Conservation (phyloP, 495 filamentous ascomycete genomes). For the Neurospora tetrasperma region DNA sequence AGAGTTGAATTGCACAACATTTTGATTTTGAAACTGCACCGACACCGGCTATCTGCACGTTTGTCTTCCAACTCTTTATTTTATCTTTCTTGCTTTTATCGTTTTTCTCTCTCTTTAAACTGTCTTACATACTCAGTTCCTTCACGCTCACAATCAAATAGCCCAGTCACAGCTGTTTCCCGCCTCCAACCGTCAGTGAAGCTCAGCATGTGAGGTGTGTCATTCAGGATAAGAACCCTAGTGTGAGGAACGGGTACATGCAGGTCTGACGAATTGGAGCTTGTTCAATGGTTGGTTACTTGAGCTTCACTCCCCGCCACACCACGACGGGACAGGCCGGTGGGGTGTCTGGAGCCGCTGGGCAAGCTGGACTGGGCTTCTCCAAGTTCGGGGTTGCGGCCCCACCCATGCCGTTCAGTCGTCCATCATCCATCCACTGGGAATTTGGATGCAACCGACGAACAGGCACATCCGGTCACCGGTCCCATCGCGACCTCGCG, state of each 20-base stretch:
- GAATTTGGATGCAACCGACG: background rate
- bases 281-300: slow-evolving; percentile 1
- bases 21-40: background rate
- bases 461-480: background rate
- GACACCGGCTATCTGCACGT: background rate
- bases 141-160: background rate
- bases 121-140: background rate
- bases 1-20: background rate
- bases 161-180: background rate
- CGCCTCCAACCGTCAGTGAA: background rate
- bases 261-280: slow-evolving; percentile 7
- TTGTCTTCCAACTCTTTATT: background rate
- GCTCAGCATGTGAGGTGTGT: slow-evolving; percentile 1
- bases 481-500: background rate
- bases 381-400: background rate
- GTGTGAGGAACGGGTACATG: background rate
- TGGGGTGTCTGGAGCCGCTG: background rate
- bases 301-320: background rate
- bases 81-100: background rate
- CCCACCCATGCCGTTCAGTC: background rate
- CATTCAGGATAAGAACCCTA: slow-evolving; percentile 1
- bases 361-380: background rate
- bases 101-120: too few species aligned
- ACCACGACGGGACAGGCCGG: background rate
- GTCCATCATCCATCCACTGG: background rate